Base-by-base conservation (phyloP, 352 stramenopile species). In the Pythium apleroticum region DNA sequence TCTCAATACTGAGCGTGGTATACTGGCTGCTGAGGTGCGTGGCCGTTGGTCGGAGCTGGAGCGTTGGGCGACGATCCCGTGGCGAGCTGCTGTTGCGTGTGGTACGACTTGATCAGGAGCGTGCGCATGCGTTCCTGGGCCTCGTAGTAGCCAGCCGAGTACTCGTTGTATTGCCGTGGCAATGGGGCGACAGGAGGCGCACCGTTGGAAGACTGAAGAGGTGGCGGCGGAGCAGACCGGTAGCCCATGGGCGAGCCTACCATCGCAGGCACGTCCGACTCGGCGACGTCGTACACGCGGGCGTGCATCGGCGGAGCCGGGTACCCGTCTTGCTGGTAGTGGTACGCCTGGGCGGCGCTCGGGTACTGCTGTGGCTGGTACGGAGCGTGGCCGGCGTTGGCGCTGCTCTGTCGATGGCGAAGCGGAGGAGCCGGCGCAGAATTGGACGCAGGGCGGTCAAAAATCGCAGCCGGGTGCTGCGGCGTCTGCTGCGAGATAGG, bases 81-180 rank as follows among this genome's bases (percentile, higher is more conserved):
- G 12, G 80, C 84, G 61, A 93, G 80, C 61, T 90, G 80, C 70
- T 90, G 81, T 62, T 90, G 83, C 49, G 84, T 93, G 68, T 89
- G 74, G 66, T 90, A 90, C 43, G 81, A 90, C 76, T 93, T 89
- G 60, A 90, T 71, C 41, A 93, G 66, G 28, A 93, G 71, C 50
- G 89, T 88, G 17, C 80, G 78, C 80, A 93, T 93, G 12, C 81
- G 80, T 50, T 90, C 78, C 67, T 91, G 80, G 8, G 79, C 75
- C 59, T 90, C 81, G 55, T 86, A 81, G 66, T 87, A 88, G 10
- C 72, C 75, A 24, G 71, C 59, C 61, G 65, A 76, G 62, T 81
- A 77, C 52, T 84, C 76, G 20, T 71, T 68, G 22, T 72, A 69
- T 12, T 63, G 71, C 17, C 65, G 27, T 3, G 67, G 67, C 50